phyloP scores from a whole-genome alignment of 2,329 filamentous ascomycete species.

The Penicillium sp. region DNA sequence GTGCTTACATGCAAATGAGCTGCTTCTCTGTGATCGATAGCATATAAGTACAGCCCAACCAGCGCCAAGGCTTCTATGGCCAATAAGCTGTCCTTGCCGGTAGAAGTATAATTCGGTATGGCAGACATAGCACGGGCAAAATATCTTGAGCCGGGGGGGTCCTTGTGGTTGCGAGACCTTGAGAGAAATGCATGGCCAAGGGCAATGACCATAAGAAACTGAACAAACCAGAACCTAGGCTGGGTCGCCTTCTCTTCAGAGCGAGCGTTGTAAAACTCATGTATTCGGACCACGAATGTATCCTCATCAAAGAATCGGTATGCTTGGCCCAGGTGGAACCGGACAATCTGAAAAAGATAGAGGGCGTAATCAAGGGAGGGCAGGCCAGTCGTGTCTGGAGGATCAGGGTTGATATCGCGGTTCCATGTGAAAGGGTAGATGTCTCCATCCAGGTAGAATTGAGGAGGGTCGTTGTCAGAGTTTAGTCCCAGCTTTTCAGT shows the following conservation, averaged over 20 bases:
- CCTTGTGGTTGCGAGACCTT: slow-evolving; percentile 8
- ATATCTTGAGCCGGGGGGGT: slow-evolving; percentile 12
- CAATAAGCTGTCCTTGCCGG: slow-evolving; percentile 41
- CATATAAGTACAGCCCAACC: slow-evolving; percentile 40
- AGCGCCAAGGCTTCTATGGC: slow-evolving; percentile 41
- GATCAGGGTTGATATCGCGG: not conserved
- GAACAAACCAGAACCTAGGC: slow-evolving; percentile 10
- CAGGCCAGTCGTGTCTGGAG: slow-evolving; percentile 8
- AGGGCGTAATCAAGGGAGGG: slow-evolving; percentile 18
- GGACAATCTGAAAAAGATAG: slow-evolving; percentile 19
- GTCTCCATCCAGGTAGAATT: slow-evolving; percentile 6
- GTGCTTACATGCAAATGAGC: slow-evolving; percentile 32
- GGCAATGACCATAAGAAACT: slow-evolving; percentile 12
- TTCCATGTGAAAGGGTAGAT: slow-evolving; percentile 10
- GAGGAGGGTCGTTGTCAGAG: not conserved
- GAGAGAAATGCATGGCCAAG: slow-evolving; percentile 14
- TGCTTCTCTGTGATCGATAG: slow-evolving; percentile 40
- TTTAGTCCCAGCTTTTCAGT: slow-evolving; percentile 11
- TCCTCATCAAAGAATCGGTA: slow-evolving; percentile 19
- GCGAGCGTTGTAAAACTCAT: slow-evolving; percentile 6
- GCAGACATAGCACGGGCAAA: slow-evolving; percentile 29
- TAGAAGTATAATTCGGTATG: slow-evolving; percentile 36
- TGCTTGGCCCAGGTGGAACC: slow-evolving; percentile 17
- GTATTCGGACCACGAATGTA: slow-evolving; percentile 7
- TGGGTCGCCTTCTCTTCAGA: slow-evolving; percentile 1